Percentiles rank a stretch among this genome's conserved stretches.
These are phyloP conservation scores for Zoysia matrella DNA, from an alignment of 202 grass and related monocot species.

Conservation along the genomic window DNA sequence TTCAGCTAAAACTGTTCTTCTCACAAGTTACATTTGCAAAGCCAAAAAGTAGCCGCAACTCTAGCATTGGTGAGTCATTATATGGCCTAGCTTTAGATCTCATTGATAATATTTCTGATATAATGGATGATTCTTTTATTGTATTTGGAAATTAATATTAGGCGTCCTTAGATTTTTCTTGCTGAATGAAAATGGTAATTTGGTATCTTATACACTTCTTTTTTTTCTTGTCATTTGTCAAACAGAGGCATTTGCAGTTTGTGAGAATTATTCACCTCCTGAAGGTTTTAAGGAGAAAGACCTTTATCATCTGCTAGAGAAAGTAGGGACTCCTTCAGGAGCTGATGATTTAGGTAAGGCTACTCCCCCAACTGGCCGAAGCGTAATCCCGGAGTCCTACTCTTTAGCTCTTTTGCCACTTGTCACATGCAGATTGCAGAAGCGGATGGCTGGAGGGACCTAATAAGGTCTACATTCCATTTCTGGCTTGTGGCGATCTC, in stretches of 20 bases:
- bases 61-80: conserved; percentile 77
- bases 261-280: conserved; percentile 85
- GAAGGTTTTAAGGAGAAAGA: conserved; percentile 89
- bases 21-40: no score
- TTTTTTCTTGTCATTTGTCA: neutral
- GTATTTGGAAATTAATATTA: neutral
- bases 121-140: neutral
- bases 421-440: conserved; percentile 67
- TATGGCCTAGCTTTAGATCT: neutral
- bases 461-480: no score
- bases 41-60: conserved; percentile 67
- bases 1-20: neutral
- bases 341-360: neutral
- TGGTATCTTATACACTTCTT: neutral
- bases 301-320: conserved; percentile 86
- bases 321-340: conserved; percentile 81
- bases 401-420: conserved; percentile 2
- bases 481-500: no score
- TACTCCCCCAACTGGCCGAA: neutral
- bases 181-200: neutral
- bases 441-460: conserved; percentile 93
- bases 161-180: neutral
- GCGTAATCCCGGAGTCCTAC: neutral
- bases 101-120: neutral
- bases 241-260: conserved; percentile 92